Evolutionary conservation across 2,329 filamentous ascomycete species (phyloP).

Genomic region (Ascochyta rabiei): DNA sequence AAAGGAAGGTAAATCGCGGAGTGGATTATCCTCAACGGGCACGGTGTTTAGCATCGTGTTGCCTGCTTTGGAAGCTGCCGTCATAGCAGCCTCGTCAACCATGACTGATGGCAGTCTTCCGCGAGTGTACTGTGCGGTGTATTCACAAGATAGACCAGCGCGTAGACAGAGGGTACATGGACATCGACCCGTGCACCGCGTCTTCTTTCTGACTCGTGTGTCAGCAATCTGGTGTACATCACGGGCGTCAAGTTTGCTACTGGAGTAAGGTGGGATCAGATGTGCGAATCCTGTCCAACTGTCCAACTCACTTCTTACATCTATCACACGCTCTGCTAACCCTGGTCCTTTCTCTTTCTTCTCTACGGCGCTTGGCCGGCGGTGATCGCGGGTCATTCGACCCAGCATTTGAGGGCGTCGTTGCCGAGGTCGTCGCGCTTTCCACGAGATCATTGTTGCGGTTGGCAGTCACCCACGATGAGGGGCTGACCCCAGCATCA

Average conservation of each 20-base stretch:
- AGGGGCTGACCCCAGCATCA: constrained; percentile 18
- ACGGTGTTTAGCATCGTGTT: constrained; percentile 22
- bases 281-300: neutral
- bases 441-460: constrained; percentile 11
- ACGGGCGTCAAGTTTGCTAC: neutral
- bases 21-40: constrained; percentile 18
- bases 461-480: constrained; percentile 18
- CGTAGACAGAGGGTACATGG: constrained; percentile 43
- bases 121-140: constrained; percentile 57
- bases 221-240: constrained; percentile 14
- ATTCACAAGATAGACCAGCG: constrained; percentile 52
- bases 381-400: constrained; percentile 30
- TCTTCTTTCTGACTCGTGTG: constrained; percentile 40
- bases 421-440: constrained; percentile 16
- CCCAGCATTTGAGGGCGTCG: constrained; percentile 22
- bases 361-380: constrained; percentile 41
- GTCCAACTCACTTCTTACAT: constrained; percentile 53
- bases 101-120: constrained; percentile 53
- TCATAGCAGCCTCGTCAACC: constrained; percentile 40
- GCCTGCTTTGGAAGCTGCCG: constrained; percentile 23
- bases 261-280: neutral
- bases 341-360: constrained; percentile 47
- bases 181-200: constrained; percentile 45
- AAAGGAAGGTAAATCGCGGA: constrained; percentile 8
- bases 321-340: constrained; percentile 57